A percentile compares a stretch with the other conserved stretches of the same genome.
These are phyloP conservation scores for Trichocomaceae sp. DNA, from an alignment of 2,329 filamentous ascomycete species.

Conservation along the genomic window DNA sequence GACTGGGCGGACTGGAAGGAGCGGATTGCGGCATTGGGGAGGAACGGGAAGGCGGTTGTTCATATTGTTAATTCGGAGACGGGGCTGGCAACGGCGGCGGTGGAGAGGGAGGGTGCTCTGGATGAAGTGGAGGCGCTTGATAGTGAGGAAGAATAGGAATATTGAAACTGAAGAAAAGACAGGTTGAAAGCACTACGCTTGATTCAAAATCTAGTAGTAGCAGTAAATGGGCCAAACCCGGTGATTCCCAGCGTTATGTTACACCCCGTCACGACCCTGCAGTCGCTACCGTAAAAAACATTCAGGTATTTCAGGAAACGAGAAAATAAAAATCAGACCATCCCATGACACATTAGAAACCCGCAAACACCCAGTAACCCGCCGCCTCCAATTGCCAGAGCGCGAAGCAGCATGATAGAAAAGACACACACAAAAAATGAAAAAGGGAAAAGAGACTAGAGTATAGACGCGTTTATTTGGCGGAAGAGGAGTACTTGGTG, in stretches of 20 bases:
- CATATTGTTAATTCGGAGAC: conserved; percentile 71
- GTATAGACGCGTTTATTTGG: conserved; percentile 73
- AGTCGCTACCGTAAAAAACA: conserved; percentile 39
- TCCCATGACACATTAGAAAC: conserved; percentile 46
- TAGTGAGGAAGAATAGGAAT: conserved; percentile 4
- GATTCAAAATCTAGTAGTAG: conserved; percentile 32
- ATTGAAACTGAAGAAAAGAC: not conserved
- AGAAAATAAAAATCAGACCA: conserved; percentile 34
- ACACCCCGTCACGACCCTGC: conserved; percentile 37
- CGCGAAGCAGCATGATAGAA: conserved; percentile 28
- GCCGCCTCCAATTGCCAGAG: conserved; percentile 36
- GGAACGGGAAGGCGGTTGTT: conserved; percentile 77
- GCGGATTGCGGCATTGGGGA: conserved; percentile 55
- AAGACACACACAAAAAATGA: conserved; percentile 22
- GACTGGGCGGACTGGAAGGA: conserved; percentile 82
- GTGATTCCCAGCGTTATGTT: conserved; percentile 37
- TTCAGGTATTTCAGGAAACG: conserved; percentile 17
- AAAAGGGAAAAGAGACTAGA: conserved; percentile 45
- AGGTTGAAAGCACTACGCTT: conserved; percentile 24
- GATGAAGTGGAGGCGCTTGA: conserved; percentile 83
- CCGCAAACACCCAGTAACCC: conserved; percentile 41
- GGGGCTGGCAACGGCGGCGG: conserved; percentile 40
- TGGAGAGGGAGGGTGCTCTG: conserved; percentile 65
- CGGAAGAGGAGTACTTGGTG: conserved; percentile 99
- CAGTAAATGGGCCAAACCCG: conserved; percentile 26